Conservation (phyloP, 768 basidiomycete genomes). For the Amanita polypyramis region DNA sequence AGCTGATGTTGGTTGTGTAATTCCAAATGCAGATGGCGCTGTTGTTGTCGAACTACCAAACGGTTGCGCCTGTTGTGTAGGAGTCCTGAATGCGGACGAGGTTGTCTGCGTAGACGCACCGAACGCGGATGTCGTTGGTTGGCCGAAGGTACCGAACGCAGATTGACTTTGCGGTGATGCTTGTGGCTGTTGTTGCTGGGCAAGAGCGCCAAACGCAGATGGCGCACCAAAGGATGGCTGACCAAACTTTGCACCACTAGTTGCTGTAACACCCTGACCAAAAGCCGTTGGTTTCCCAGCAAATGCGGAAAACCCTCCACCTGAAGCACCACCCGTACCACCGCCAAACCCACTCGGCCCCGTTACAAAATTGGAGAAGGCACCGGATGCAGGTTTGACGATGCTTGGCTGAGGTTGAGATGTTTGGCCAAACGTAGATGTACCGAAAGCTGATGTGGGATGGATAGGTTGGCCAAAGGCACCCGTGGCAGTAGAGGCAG, state of each 20-base stretch:
- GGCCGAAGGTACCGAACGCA: slow-evolving; percentile 16
- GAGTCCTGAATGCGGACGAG: slow-evolving; percentile 15
- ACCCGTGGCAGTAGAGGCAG: slow-evolving; percentile 18
- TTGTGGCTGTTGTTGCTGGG: slow-evolving; percentile 7
- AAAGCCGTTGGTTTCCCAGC: slow-evolving; percentile 37
- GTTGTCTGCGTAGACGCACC: slow-evolving; percentile 11
- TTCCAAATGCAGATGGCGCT: slow-evolving; percentile 13
- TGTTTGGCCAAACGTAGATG: slow-evolving; percentile 22
- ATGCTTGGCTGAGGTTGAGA: slow-evolving; percentile 21
- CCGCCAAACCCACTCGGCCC: slow-evolving; percentile 23
- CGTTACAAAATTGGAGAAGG: slow-evolving; percentile 33
- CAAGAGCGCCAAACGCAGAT: slow-evolving; percentile 5
- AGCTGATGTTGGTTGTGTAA: slow-evolving; percentile 7
- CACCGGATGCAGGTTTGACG: slow-evolving; percentile 41
- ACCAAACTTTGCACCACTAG: slow-evolving; percentile 19
- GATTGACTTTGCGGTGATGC: slow-evolving; percentile 11
- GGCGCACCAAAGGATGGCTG: slow-evolving; percentile 9
- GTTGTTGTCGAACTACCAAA: slow-evolving; percentile 15
- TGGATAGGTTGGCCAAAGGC: slow-evolving; percentile 23
- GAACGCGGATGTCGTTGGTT: slow-evolving; percentile 3
- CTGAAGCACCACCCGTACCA: slow-evolving; percentile 12
- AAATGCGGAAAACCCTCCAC: slow-evolving; percentile 43
- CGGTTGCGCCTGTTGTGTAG: slow-evolving; percentile 11
- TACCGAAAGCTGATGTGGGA: slow-evolving; percentile 21
- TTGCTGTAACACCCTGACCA: slow-evolving; percentile 16